Conservation (phyloP, 2,329 filamentous ascomycete species). For the Zasmidium angulare region DNA sequence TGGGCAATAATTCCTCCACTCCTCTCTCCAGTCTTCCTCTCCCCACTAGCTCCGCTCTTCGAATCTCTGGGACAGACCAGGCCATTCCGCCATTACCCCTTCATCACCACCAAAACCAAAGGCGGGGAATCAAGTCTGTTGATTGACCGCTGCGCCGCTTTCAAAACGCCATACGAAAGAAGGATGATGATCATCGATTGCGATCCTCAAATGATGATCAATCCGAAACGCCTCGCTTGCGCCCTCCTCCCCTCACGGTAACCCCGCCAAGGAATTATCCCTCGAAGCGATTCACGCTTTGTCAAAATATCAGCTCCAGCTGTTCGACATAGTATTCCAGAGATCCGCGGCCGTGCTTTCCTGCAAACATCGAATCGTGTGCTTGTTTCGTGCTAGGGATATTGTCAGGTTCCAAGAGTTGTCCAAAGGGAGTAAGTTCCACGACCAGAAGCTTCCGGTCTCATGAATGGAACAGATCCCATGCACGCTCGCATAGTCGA, state of each 20-base stretch:
- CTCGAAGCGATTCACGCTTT: background rate
- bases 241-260: background rate
- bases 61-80: no score
- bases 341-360: background rate
- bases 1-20: no score
- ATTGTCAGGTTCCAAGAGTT: background rate
- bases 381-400: slow-evolving; percentile 9
- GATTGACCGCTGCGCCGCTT: background rate
- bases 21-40: background rate
- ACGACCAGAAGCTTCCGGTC: no score
- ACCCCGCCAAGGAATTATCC: background rate
- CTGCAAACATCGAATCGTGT: background rate
- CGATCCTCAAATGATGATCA: background rate
- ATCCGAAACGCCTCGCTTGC: slow-evolving; percentile 3
- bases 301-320: background rate
- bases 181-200: background rate
- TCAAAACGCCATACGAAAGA: background rate
- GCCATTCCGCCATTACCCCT: background rate
- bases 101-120: no score
- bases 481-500: slow-evolving; percentile 79
- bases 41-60: background rate
- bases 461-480: slow-evolving; percentile 95
- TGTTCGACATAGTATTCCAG: background rate
- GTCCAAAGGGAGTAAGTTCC: no score
- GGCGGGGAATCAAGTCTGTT: background rate